Evolutionary conservation across 2,329 filamentous ascomycete genomes (phyloP), one percentile per base, ranked within the genome.

Genomic region (Paecilomyces fulvus): DNA sequence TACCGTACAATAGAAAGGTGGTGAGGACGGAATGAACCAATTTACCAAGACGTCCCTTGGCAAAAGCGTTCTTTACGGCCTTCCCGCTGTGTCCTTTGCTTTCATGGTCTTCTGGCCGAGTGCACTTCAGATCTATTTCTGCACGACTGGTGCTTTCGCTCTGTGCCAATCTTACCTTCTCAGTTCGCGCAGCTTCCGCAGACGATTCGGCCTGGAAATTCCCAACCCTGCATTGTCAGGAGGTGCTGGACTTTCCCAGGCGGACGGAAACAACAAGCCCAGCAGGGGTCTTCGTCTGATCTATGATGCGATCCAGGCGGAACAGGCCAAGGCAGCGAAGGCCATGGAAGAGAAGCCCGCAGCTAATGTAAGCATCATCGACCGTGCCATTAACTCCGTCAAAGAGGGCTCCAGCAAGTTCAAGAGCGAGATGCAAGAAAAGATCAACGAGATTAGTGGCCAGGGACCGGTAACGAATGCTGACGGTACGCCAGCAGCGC

Each of bases 41-140:
- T 59, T 71, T n/a, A 58, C 69, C 49, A 57, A 63, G 28, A 55
- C 65, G 50, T 56, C 66, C 54, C 62, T 60, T 25, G 73, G 59
- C 56, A 73, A 65, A 64, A 57, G 68, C 2, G 56, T 80, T 31
- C 60, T 70, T 12, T 68, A 73, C 46, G 69, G 73, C 46, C 62
- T 89, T 30, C 85, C 86, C 1, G 59, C 69, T 6, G 31, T 86
- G 1, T 77, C 82, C 7, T 71, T 82, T 30, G 1, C 73, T 3
- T 75, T 88, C 65, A 84, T 83, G 54, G 64, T 73, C 11, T 80
- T 73, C 59, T 79, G 81, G 67, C 80, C 83, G 0, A 78, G 81
- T 23, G 78, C 76, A 20, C 69, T 88, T 2, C 84, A 87, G 65
- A 65, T 88, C 30, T 87, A 83, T 73, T 88, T 90, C 73, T 69